Conservation (phyloP, 768 basidiomycete species). For the Tricholoma sp. region DNA sequence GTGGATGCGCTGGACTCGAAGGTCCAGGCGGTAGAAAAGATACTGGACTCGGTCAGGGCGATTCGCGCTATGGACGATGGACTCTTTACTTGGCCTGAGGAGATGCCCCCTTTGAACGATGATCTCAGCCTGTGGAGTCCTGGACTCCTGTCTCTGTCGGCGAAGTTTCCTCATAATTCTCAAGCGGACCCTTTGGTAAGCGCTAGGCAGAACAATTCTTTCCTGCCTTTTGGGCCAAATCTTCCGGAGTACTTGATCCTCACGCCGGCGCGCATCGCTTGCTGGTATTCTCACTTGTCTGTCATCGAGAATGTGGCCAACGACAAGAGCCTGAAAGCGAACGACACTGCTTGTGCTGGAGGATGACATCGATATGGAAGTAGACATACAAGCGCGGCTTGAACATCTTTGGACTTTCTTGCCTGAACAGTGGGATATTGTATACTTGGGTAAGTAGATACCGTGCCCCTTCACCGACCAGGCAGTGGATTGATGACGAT, state of each 20-base stretch:
- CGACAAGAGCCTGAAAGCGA: constrained; percentile 10
- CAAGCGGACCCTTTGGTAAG: constrained; percentile 11
- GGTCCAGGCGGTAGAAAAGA: constrained; percentile 29
- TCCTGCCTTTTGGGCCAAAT: constrained; percentile 26
- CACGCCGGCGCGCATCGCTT: constrained; percentile 57
- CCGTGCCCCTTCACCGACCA: neutral
- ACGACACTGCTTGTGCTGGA: constrained; percentile 56
- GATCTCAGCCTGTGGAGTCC: constrained; percentile 22
- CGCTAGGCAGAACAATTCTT: constrained; percentile 25
- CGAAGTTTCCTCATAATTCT: neutral
- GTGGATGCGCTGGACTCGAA: constrained; percentile 50
- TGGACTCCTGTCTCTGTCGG: constrained; percentile 7
- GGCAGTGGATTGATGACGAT: constrained; percentile 1
- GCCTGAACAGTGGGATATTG: constrained; percentile 65
- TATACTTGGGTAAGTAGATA: constrained; percentile 54
- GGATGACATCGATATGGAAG: constrained; percentile 79
- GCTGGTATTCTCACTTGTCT: constrained; percentile 46
- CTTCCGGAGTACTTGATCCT: constrained; percentile 48
- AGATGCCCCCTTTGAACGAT: constrained; percentile 15
- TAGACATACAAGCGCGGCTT: constrained; percentile 42
- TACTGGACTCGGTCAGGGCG: constrained; percentile 39
- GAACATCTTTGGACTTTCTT: constrained; percentile 43
- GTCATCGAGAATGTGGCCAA: constrained; percentile 42
- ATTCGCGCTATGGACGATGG: constrained; percentile 19
- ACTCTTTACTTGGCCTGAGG: constrained; percentile 19